Percentiles rank a stretch among this genome's conserved stretches.
Conservation (phyloP, 495 filamentous ascomycete genomes). For the Lophiotrema nucula region DNA sequence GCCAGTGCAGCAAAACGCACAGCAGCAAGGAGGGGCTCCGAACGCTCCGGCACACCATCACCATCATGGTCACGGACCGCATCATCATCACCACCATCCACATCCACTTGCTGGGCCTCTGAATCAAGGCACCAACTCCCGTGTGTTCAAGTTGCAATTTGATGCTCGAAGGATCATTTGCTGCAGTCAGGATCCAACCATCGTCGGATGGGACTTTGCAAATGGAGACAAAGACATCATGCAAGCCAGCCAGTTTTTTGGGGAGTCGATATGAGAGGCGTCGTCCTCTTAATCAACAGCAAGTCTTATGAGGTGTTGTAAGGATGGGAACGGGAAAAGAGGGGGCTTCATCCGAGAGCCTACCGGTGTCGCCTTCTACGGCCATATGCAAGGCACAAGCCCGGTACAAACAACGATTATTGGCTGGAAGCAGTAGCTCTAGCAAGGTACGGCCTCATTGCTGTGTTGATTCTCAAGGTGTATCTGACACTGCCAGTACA, state of each 20-base stretch:
- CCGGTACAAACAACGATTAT: too few species aligned
- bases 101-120: conserved; percentile 18
- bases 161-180: conserved; percentile 92
- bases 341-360: too few species aligned
- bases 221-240: conserved; percentile 82
- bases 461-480: too few species aligned
- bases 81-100: conserved; percentile 36
- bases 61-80: conserved; percentile 20
- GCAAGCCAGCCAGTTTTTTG: conserved; percentile 76
- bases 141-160: conserved; percentile 98
- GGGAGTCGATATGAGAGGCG: conserved; percentile 30
- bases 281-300: too few species aligned
- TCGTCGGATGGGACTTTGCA: conserved; percentile 98
- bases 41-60: conserved; percentile 8
- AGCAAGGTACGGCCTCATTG: too few species aligned
- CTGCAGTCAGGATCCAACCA: conserved; percentile 83
- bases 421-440: too few species aligned
- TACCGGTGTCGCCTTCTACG: too few species aligned
- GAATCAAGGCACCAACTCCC: conserved; percentile 39
- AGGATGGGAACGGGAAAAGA: too few species aligned
- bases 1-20: conserved; percentile 16
- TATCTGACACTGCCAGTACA: too few species aligned
- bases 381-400: too few species aligned
- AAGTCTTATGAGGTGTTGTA: too few species aligned
- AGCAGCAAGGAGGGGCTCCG: conserved; percentile 8